Percentiles rank a stretch among this genome's conserved stretches.
Evolutionary conservation across 1,139 yeast genomes (phyloP).

Genomic region (Lodderomyces metapsilosis): DNA sequence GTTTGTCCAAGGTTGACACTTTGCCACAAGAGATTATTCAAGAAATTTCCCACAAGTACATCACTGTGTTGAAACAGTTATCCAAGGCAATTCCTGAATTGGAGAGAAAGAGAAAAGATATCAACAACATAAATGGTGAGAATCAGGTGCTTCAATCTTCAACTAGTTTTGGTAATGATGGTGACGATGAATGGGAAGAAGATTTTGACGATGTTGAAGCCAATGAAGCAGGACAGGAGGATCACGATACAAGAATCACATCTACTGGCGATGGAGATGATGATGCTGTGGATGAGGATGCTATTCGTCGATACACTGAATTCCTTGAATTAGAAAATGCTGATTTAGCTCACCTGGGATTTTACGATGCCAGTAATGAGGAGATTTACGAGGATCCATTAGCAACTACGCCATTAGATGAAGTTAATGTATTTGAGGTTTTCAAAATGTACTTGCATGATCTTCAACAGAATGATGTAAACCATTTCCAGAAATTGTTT

Average conservation of each 20-base stretch:
- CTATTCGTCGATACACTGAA: conserved; percentile 10
- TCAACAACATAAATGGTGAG: conserved; percentile 35
- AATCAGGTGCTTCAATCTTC: conserved; percentile 15
- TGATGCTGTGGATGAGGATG: conserved; percentile 32
- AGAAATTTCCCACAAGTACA: conserved; percentile 14
- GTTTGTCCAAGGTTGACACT: conserved; percentile 31
- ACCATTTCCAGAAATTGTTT: conserved; percentile 16
- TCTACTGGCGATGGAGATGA: conserved; percentile 22
- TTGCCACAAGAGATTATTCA: conserved; percentile 19
- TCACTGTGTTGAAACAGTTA: conserved; percentile 43
- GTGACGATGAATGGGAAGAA: conserved; percentile 25
- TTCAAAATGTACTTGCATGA: conserved; percentile 12
- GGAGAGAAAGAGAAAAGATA: conserved; percentile 58
- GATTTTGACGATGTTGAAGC: conserved; percentile 21
- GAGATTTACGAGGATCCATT: conserved; percentile 78
- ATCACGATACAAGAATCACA: conserved; percentile 26
- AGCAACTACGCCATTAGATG: conserved; percentile 74
- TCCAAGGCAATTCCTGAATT: conserved; percentile 70
- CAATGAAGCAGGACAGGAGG: conserved; percentile 26
- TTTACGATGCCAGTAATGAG: conserved; percentile 49
- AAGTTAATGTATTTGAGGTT: conserved; percentile 49
- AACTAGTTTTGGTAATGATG: conserved; percentile 4
- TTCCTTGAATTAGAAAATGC: conserved; percentile 20
- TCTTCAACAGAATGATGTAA: conserved; percentile 14
- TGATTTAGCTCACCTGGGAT: conserved; percentile 38